phyloP scores from a whole-genome alignment of 306 rosid species.

The Malus sylvestris region DNA sequence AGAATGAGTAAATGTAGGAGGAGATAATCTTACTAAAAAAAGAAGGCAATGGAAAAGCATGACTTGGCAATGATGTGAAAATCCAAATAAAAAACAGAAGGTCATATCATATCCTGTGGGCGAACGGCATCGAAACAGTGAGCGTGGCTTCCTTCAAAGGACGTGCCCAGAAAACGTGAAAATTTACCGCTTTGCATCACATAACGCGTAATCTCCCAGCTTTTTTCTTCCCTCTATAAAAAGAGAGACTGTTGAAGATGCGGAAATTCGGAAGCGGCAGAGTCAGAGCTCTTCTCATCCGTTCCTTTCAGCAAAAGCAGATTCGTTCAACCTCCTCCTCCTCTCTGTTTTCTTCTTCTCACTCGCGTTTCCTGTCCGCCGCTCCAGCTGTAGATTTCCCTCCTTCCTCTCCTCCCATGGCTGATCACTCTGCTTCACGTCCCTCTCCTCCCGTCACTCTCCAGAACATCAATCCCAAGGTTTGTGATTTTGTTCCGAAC shows the following conservation, averaged over 20 bases:
- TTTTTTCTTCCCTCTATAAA: background rate
- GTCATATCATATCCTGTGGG: too few species aligned
- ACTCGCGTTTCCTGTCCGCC: slow-evolving; percentile 37
- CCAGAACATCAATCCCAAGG: slow-evolving; percentile 74
- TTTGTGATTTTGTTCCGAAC: background rate
- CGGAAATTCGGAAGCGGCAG: slow-evolving; percentile 62
- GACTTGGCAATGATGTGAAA: too few species aligned
- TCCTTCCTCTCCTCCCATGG: slow-evolving; percentile 27
- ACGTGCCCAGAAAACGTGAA: background rate
- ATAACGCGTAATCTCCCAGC: background rate
- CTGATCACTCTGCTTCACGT: slow-evolving; percentile 26
- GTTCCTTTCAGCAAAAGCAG: slow-evolving; percentile 20
- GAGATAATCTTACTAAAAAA: too few species aligned
- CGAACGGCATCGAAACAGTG: too few species aligned
- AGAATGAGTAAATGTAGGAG: too few species aligned
- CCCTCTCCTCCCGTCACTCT: slow-evolving; percentile 38
- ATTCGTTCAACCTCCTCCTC: background rate
- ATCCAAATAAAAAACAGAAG: too few species aligned
- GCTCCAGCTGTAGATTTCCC: slow-evolving; percentile 1
- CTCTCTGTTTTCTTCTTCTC: slow-evolving; percentile 13
- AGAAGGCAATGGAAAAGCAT: too few species aligned
- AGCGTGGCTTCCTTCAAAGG: background rate
- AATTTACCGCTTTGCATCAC: background rate
- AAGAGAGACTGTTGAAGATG: slow-evolving; percentile 15
- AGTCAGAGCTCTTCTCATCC: slow-evolving; percentile 29